phyloP scores from a whole-genome alignment of 192 early-diverging fungal genomes.

The Allomyces arbusculus region DNA sequence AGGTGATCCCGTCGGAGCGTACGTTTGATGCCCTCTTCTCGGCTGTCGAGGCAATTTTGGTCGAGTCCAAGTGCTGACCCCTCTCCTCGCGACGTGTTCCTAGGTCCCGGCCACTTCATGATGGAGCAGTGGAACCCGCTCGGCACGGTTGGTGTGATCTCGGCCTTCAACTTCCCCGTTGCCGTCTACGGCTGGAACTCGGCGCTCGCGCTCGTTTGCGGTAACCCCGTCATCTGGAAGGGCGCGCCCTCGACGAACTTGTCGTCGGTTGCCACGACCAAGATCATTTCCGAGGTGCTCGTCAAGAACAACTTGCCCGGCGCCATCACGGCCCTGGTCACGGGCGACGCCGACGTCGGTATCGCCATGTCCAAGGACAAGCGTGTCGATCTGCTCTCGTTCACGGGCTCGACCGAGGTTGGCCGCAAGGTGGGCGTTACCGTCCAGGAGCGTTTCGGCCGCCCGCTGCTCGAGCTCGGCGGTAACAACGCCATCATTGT shows the following conservation, averaged over 20 bases:
- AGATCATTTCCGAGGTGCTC: constrained; percentile 63
- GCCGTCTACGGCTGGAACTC: constrained; percentile 76
- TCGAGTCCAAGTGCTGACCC: not conserved
- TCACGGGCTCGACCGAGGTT: constrained; percentile 71
- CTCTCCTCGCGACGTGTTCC: too few relatives aligned
- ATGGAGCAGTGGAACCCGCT: constrained; percentile 90
- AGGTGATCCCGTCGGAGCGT: constrained; percentile 69
- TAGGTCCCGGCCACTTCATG: constrained; percentile 72
- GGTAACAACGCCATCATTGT: constrained; percentile 94
- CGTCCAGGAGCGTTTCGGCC: constrained; percentile 74
- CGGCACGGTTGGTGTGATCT: constrained; percentile 78
- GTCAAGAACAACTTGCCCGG: constrained; percentile 60
- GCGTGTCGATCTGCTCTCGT: constrained; percentile 59
- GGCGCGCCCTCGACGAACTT: constrained; percentile 58
- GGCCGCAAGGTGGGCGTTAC: constrained; percentile 54
- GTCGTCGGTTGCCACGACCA: constrained; percentile 68
- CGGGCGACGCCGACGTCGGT: constrained; percentile 72
- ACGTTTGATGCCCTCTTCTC: not conserved
- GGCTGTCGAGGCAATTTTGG: not conserved
- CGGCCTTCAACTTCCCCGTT: constrained; percentile 84
- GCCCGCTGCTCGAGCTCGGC: constrained; percentile 69
- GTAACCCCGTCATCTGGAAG: constrained; percentile 84
- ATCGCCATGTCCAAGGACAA: constrained; percentile 44
- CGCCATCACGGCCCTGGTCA: constrained; percentile 59
- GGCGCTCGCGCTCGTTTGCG: constrained; percentile 68